Evolutionary conservation across 228 moss, liverwort and hornwort species (phyloP), one percentile per base, ranked within the genome.

Genomic region (Sphagnum magellanicum): DNA sequence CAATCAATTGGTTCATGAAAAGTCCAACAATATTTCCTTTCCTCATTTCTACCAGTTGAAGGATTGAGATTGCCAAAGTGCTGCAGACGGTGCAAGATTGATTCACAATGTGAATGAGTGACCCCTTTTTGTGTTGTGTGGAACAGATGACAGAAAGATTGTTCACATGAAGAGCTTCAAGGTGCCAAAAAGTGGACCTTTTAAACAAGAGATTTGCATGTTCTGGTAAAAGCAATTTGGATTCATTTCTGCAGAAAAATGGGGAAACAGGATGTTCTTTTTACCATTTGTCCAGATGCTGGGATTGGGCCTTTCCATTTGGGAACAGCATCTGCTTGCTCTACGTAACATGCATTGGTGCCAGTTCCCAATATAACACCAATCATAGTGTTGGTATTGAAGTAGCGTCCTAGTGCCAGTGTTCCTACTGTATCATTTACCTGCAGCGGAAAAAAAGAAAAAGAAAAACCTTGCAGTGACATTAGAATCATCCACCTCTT

Each of bases 381-480:
- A 51, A 92, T 69, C 90, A 92, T 92, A 8, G 81, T 77, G 62
- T 95, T 87, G 53, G 84, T 77, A 67, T 90, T 83, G 67, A 81
- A 85, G 65, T 90, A 90, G 8, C 92, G 78, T 11, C 90, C 95
- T 77, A 81, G 86, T 17, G 95, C 95, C 68, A 95, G 72, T 8
- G 92, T 92, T 59, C 95, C 95, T 8, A 95, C 95, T 15, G 92
- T 89, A 67, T 95, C 95, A 63, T 95, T 95, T 8, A 95, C 90
- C 88, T 88, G 82, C 74, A 72, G 16, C 64, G 3, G 3, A 32
- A 32, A 32, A 32, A 32, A 32, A 32, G 32, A 32, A 32, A 32
- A 32, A 32, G 32, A 32, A 32, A 3, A 32, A 32, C 32, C 32
- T 32, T 32, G 32, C 32, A 32, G 32, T 32, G 32, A 32, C 32